Evolutionary conservation across 1,139 yeast species (phyloP).

Genomic region (Lodderomyces margitis): DNA sequence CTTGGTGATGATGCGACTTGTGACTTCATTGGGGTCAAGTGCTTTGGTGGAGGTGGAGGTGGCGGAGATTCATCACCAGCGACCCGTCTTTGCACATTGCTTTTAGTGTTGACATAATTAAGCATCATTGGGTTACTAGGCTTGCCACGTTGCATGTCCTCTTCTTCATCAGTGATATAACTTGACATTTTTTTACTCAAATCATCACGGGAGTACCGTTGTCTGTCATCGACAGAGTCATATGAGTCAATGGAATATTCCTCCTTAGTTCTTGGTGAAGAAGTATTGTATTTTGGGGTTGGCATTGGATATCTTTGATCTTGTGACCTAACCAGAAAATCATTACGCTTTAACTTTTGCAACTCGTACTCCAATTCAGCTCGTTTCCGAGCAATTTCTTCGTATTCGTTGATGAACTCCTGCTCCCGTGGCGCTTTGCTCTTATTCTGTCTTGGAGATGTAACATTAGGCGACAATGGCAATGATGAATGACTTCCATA

Average conservation of each 20-base stretch:
- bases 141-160: conserved; percentile 11
- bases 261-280: conserved; percentile 5
- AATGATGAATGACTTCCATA: conserved; percentile 1
- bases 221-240: conserved; percentile 31
- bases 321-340: not conserved
- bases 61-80: conserved; percentile 31
- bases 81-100: conserved; percentile 4
- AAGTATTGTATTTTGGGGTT: not conserved
- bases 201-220: conserved; percentile 35
- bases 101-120: conserved; percentile 10
- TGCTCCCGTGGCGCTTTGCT: conserved; percentile 7
- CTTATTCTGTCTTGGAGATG: not conserved
- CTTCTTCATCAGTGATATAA: conserved; percentile 28
- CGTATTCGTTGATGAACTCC: conserved; percentile 21
- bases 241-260: conserved; percentile 28
- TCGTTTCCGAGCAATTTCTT: conserved; percentile 33
- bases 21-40: conserved; percentile 11
- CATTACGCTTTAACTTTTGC: conserved; percentile 30
- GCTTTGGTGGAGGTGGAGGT: conserved; percentile 57
- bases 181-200: conserved; percentile 35
- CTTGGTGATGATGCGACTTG: not conserved
- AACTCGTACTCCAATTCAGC: conserved; percentile 43
- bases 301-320: not conserved
- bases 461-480: not conserved
- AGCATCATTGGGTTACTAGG: conserved; percentile 10